Conservation (phyloP, 2,329 filamentous ascomycete genomes). For the Pseudocercospora cruenta region DNA sequence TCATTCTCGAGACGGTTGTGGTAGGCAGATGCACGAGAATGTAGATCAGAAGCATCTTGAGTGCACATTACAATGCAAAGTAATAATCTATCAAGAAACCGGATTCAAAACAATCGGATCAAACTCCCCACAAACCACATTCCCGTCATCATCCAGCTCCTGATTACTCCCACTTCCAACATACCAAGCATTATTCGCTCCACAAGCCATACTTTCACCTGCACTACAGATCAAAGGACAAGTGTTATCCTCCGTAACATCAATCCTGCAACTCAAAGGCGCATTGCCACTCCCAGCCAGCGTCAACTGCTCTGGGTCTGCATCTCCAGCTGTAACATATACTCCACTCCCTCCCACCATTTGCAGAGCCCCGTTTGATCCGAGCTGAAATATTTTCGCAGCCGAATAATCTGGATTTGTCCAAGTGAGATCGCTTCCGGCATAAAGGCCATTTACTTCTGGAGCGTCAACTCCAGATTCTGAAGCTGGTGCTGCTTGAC, state of each 20-base stretch:
- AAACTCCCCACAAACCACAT: neutral
- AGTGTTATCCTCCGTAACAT: slow-evolving; percentile 1
- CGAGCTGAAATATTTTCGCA: neutral
- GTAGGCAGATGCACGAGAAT: too few species aligned
- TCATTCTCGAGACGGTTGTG: too few species aligned
- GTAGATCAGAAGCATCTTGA: too few species aligned
- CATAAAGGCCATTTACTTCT: neutral
- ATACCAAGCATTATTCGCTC: neutral
- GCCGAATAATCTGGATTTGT: neutral
- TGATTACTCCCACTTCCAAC: neutral
- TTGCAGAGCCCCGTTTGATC: neutral
- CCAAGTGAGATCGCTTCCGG: too few species aligned
- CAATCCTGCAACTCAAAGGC: neutral
- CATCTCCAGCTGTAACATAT: neutral
- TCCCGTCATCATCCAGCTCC: neutral
- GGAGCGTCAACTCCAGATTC: neutral
- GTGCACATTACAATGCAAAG: neutral
- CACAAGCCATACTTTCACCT: neutral
- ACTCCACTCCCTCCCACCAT: neutral
- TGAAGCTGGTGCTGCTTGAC: neutral
- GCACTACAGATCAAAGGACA: neutral
- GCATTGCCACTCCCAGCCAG: too few species aligned
- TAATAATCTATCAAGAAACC: neutral
- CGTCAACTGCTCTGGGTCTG: neutral
- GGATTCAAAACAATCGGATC: neutral